These are phyloP conservation scores for Pichia phayaonensis DNA, from an alignment of 805 yeast species.

Conservation along the genomic window DNA sequence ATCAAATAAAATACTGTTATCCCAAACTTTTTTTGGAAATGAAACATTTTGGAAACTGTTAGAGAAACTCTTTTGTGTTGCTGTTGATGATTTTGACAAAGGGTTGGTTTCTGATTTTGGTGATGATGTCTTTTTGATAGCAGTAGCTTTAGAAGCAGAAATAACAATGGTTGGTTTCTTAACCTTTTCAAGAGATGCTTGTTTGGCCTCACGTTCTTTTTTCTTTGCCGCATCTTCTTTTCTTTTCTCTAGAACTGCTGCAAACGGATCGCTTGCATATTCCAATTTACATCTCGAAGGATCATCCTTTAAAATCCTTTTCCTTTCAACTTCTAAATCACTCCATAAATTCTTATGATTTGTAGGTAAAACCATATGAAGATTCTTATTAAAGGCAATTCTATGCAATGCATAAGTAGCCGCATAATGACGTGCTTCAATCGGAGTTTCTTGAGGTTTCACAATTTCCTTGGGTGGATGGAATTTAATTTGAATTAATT, in stretches of 20 bases:
- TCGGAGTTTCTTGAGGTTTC: conserved; percentile 66
- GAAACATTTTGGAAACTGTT: conserved; percentile 8
- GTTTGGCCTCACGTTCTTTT: conserved; percentile 40
- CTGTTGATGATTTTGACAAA: background rate
- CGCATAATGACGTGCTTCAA: conserved; percentile 84
- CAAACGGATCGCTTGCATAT: conserved; percentile 74
- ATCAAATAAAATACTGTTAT: conserved; percentile 57
- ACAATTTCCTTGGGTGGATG: conserved; percentile 44
- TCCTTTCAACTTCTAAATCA: conserved; percentile 56
- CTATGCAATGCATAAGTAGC: conserved; percentile 85
- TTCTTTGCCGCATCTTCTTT: conserved; percentile 35
- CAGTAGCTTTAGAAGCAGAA: conserved; percentile 3
- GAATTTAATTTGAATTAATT: conserved; percentile 49
- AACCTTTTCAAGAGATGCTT: conserved; percentile 43
- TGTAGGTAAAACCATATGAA: conserved; percentile 82
- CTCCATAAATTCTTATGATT: conserved; percentile 77
- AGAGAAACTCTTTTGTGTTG: background rate
- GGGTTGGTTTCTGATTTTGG: background rate
- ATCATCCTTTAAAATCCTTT: conserved; percentile 37
- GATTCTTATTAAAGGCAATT: conserved; percentile 69
- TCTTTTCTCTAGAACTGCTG: conserved; percentile 49
- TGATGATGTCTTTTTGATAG: background rate
- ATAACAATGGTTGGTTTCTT: conserved; percentile 40
- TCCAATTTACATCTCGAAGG: conserved; percentile 40
- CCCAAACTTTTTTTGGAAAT: conserved; percentile 60